Evolutionary conservation across 2,329 filamentous ascomycete species (phyloP).

Genomic region (Achaetomium macrosporum): DNA sequence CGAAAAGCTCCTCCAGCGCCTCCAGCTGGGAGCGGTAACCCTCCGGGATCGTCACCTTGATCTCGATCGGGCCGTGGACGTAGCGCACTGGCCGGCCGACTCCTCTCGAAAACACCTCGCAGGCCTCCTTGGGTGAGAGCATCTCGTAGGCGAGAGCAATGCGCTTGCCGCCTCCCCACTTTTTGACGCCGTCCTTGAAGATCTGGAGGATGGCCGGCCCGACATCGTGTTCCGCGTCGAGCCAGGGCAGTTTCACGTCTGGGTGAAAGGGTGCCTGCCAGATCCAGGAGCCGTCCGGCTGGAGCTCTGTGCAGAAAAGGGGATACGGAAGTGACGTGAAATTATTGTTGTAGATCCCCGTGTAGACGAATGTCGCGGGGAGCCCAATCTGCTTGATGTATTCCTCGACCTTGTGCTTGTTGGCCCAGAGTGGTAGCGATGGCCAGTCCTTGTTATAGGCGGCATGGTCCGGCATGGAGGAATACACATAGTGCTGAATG

Average conservation of each 20-base stretch:
- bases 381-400: constrained; percentile 79
- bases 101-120: constrained; percentile 70
- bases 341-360: constrained; percentile 98
- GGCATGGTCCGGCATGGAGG: constrained; percentile 92
- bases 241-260: constrained; percentile 82
- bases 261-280: constrained; percentile 95
- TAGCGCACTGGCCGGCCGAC: constrained; percentile 75
- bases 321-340: constrained; percentile 92
- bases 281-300: constrained; percentile 75
- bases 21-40: constrained; percentile 88
- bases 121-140: constrained; percentile 76
- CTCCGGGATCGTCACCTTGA: constrained; percentile 77
- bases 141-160: constrained; percentile 89
- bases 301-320: constrained; percentile 89
- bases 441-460: constrained; percentile 73
- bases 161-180: constrained; percentile 68
- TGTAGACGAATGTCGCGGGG: constrained; percentile 88
- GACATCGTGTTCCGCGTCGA: constrained; percentile 94
- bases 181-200: constrained; percentile 84
- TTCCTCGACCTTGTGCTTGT: constrained; percentile 88
- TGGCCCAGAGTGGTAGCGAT: constrained; percentile 81
- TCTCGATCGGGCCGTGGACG: constrained; percentile 69
- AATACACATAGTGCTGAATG: constrained; percentile 90
- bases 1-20: constrained; percentile 56
- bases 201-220: constrained; percentile 88